Conservation (phyloP, 169 alveolate genomes). For the Plasmodium vinckei region DNA sequence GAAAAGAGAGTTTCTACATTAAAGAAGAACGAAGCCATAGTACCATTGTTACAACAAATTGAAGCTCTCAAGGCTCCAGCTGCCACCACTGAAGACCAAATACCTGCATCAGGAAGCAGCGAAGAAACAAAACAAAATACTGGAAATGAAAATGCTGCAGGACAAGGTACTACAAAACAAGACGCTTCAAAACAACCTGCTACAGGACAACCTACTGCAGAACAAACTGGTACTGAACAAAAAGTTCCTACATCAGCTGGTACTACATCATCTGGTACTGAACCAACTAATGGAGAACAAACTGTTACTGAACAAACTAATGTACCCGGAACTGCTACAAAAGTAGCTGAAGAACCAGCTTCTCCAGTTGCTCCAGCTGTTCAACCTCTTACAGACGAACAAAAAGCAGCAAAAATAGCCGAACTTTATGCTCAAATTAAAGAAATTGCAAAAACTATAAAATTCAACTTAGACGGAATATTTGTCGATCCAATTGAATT, state of each 20-base stretch:
- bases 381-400: background rate
- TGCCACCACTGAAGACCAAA: background rate
- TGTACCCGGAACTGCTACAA: too few species aligned
- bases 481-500: slow-evolving; percentile 32
- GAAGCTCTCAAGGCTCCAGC: background rate
- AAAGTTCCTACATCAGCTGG: too few species aligned
- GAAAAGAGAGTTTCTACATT: slow-evolving; percentile 14
- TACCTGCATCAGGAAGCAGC: background rate
- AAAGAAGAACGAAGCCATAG: slow-evolving; percentile 23
- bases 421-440: slow-evolving; percentile 6
- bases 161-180: too few species aligned
- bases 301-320: too few species aligned
- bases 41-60: slow-evolving; percentile 9
- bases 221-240: too few species aligned
- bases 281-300: too few species aligned
- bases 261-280: too few species aligned
- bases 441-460: slow-evolving; percentile 42
- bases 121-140: background rate
- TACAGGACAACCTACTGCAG: too few species aligned
- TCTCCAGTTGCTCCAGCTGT: too few species aligned
- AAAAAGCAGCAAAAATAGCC: background rate
- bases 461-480: slow-evolving; percentile 27
- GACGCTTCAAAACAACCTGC: background rate
- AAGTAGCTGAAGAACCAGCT: too few species aligned
- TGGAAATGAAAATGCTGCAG: background rate